Base-by-base conservation (phyloP, 331 rosid genomes). In the Acacia concinna region DNA sequence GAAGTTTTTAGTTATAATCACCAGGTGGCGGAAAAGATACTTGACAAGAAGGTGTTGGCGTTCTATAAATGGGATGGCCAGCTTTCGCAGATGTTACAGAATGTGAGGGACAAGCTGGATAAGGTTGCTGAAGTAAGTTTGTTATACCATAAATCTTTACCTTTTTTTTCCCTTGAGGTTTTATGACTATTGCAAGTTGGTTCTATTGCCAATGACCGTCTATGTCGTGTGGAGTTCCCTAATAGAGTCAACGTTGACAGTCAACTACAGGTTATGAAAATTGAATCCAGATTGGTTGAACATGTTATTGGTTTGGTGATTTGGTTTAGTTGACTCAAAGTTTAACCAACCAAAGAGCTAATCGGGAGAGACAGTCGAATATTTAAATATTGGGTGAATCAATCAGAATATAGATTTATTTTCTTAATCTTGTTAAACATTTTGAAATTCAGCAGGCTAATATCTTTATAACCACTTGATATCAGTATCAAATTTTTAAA, bases 31-130 rank as follows among this genome's bases (percentile, higher is more conserved):
- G 63, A 56, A 15, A 56, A 21, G 63, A 56, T 23, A 8, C 32
- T 23, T 1, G 32, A 56, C 31, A 23, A 25, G 31, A 56, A 56
- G 63, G 63, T 21, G 31, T 56, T 56, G 30, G 63, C 23, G 32
- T 56, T 56, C 63, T 56, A 56, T 23, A 56, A 56, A 25, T 56
- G 63, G 63, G 63, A 56, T 23, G 63, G 63, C 23, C 92, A 95
- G 43, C 97, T 95, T 83, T 76, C 92, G n/a, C 88, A 90, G 70
- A 57, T 95, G 82, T 79, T 95, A 86, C 20, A 60, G 37, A 90
- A 89, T 54, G 99, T 93, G 62, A 89, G 96, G 79, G 94, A 91
- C 77, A 95, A 87, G 84, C 85, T 92, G 80, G 91, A 95, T 76
- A 87, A 90, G 81, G 97, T 91, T 40, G 93, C 99, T 1, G 93